These are phyloP conservation scores for Hypoxylon fragiforme DNA, from an alignment of 495 filamentous ascomycete species.

Conservation along the genomic window DNA sequence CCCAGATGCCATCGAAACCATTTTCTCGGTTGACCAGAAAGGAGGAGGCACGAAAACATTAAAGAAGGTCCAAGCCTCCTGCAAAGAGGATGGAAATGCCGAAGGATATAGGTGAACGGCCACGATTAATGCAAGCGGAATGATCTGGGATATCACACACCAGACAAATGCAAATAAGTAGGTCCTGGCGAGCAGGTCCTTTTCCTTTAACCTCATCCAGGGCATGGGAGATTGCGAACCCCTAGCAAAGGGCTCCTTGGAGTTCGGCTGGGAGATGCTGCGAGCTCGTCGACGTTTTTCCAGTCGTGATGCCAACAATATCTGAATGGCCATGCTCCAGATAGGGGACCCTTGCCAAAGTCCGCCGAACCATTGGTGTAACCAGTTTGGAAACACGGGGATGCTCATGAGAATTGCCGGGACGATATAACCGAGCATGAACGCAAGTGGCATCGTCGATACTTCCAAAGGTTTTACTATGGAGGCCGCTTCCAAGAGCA, in stretches of 20 bases:
- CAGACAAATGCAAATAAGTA: slow-evolving; percentile 23
- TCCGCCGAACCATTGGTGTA: slow-evolving; percentile 27
- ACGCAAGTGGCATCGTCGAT: slow-evolving; percentile 9
- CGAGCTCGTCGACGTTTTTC: neutral
- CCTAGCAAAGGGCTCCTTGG: slow-evolving; percentile 1
- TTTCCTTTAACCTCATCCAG: neutral
- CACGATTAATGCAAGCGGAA: slow-evolving; percentile 10
- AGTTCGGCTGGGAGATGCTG: neutral
- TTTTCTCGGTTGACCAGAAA: slow-evolving; percentile 18
- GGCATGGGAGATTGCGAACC: slow-evolving; percentile 7
- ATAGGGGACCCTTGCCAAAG: slow-evolving; percentile 26
- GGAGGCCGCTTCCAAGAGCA: slow-evolving; percentile 1
- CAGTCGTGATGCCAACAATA: slow-evolving; percentile 4
- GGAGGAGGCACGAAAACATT: slow-evolving; percentile 22
- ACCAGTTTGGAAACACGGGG: slow-evolving; percentile 12
- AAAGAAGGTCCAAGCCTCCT: slow-evolving; percentile 13
- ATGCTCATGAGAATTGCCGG: slow-evolving; percentile 23
- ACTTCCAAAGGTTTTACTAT: slow-evolving; percentile 5
- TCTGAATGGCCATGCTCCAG: slow-evolving; percentile 16
- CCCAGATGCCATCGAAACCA: slow-evolving; percentile 18
- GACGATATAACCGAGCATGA: slow-evolving; percentile 16
- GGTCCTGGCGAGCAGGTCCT: slow-evolving; percentile 10
- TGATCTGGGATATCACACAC: slow-evolving; percentile 16
- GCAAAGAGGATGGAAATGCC: slow-evolving; percentile 3
- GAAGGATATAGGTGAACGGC: slow-evolving; percentile 12